Percentiles rank a stretch among this genome's conserved stretches.
These are phyloP conservation scores for Skeletonema marinoi DNA, from an alignment of 108 stramenopile species.

Conservation along the genomic window DNA sequence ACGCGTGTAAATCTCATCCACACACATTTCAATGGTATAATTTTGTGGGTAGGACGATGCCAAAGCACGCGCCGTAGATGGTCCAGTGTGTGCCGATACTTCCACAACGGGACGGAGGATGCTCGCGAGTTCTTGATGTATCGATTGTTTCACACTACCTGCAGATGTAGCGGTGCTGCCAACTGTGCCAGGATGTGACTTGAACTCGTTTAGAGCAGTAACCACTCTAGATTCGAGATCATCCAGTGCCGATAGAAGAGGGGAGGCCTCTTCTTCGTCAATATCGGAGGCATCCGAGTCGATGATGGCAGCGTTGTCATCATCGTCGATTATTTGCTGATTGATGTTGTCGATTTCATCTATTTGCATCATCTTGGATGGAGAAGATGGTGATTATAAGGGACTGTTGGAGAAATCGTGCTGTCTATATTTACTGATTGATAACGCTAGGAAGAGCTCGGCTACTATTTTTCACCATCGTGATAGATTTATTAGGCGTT, in stretches of 20 bases:
- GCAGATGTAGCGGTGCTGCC: background rate
- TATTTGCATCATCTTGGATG: slow-evolving; percentile 26
- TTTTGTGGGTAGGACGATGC: slow-evolving; percentile 46
- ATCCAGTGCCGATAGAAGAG: slow-evolving; percentile 72
- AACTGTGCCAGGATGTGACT: slow-evolving; percentile 61
- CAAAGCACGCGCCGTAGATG: slow-evolving; percentile 61
- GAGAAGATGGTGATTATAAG: background rate
- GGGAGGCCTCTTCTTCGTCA: slow-evolving; percentile 65
- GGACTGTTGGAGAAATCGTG: background rate
- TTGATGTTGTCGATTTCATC: slow-evolving; percentile 10
- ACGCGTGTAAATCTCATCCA: slow-evolving; percentile 75
- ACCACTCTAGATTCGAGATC: slow-evolving; percentile 80
- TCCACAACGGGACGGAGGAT: slow-evolving; percentile 79
- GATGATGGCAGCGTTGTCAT: slow-evolving; percentile 75
- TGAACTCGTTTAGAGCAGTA: slow-evolving; percentile 73
- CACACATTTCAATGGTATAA: slow-evolving; percentile 61
- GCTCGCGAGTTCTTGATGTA: slow-evolving; percentile 75
- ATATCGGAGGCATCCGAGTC: slow-evolving; percentile 40
- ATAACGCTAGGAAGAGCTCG: background rate
- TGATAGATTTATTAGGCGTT: too few species aligned
- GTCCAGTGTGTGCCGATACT: slow-evolving; percentile 80
- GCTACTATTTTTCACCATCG: background rate
- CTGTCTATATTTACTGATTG: background rate
- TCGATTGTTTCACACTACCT: slow-evolving; percentile 5
- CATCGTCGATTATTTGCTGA: slow-evolving; percentile 45